Conservation (phyloP, 2,329 filamentous ascomycete genomes). For the Lecanoromycetidae sp. region DNA sequence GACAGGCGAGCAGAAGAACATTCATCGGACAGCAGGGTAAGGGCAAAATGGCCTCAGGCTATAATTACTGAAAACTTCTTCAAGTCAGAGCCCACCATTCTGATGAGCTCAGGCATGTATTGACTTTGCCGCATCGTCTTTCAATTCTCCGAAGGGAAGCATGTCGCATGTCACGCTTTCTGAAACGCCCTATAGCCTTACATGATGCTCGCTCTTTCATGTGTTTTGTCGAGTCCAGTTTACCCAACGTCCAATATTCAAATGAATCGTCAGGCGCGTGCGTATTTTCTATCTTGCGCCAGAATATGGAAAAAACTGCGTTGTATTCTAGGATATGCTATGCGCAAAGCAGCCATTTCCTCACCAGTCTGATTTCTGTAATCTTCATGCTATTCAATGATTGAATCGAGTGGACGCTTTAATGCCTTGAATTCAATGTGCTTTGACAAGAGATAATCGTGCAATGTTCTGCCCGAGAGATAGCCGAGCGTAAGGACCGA, state of each 20-base stretch:
- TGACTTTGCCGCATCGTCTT: slow-evolving; percentile 5
- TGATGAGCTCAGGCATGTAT: slow-evolving; percentile 7
- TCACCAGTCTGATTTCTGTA: not conserved
- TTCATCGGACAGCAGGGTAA: too few relatives aligned
- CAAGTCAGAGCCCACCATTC: not conserved
- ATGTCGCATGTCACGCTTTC: slow-evolving; percentile 1
- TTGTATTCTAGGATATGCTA: not conserved
- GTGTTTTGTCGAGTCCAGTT: not conserved
- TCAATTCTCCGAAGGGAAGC: slow-evolving; percentile 12
- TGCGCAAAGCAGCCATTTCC: not conserved
- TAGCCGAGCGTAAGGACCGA: slow-evolving; percentile 11
- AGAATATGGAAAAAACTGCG: slow-evolving; percentile 1
- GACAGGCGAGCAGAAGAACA: too few relatives aligned
- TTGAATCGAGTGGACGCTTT: slow-evolving; percentile 11
- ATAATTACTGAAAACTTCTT: too few relatives aligned
- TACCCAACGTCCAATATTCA: not conserved
- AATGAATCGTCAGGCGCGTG: slow-evolving; percentile 5
- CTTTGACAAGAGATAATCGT: slow-evolving; percentile 10
- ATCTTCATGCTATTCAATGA: slow-evolving; percentile 9
- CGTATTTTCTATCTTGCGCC: not conserved
- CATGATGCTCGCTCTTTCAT: slow-evolving; percentile 1
- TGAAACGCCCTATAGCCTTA: slow-evolving; percentile 10
- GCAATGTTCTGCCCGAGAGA: not conserved
- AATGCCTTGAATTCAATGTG: slow-evolving; percentile 5
- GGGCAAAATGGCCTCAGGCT: not conserved